Evolutionary conservation across 139 green algal genomes (phyloP), one percentile per base, ranked within the genome.

Genomic region (Volvox africanus): DNA sequence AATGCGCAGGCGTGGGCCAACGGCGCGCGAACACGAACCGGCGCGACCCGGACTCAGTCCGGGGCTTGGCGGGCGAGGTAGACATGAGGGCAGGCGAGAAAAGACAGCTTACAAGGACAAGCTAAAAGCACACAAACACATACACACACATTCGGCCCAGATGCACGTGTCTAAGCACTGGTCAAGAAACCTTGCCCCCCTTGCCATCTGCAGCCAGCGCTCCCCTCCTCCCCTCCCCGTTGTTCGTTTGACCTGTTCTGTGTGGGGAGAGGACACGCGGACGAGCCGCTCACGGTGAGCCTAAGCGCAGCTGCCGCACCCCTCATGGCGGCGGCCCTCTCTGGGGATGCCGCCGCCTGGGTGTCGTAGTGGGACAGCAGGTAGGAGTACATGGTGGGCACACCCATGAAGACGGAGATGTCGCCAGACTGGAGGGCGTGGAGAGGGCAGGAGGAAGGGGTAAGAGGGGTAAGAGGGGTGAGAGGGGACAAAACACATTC

Each of bases 381-480:
- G 87, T 97, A 94, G 32, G 87, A 89, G 93, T 99, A 99, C 98
- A 99, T 99, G 61, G 98, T 99, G 36, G 98, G 98, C 37, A 99
- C 97, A 1, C 97, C 98, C 96, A 99, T 99, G 94, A 99, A 99
- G 14, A 99, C 93, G 1, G 90, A 97, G 37, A 94, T 84, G 55
- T 91, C 86, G 61, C 91, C 93, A 0, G 83, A 89, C 94, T 96
- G 93, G 0, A 26, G 37, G 17, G 21, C 3, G 35, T 5, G 14
- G 65, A 44, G 36, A 36, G n/a, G 36, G 36, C 20, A 44, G 78
- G 22, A 65, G 17, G 78, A 67, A 26, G 37, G 37, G 78, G 78
- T 14, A 65, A 18, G 21, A 30, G 65, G 24, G 35, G 87, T 26
- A 0, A 30, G 36, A 62, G 81, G 61, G 61, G 12, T 24, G 68